These are phyloP conservation scores for Agroathelia rolfsii DNA, from an alignment of 1,284 basidiomycete species.

Conservation along the genomic window DNA sequence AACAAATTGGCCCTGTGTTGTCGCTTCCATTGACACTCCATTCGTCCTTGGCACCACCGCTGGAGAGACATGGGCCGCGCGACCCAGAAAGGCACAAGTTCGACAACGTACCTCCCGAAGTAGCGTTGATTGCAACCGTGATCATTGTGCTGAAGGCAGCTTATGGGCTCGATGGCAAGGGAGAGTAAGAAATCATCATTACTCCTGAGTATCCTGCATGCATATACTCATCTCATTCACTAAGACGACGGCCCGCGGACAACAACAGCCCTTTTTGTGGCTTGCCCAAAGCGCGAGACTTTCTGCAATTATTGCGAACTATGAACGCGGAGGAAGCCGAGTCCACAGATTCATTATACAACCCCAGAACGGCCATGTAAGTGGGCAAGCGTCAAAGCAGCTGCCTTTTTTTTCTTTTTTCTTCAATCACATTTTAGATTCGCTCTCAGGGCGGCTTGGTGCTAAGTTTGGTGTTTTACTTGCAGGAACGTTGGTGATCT, in stretches of 20 bases:
- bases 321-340: conserved; percentile 25
- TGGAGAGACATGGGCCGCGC: conserved; percentile 23
- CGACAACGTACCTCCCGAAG: conserved; percentile 69
- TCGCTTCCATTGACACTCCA: conserved; percentile 55
- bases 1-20: conserved; percentile 44
- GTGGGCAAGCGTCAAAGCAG: conserved; percentile 14
- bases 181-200: conserved; percentile 24
- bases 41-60: conserved; percentile 36
- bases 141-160: conserved; percentile 74
- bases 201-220: conserved; percentile 6
- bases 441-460: no score
- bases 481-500: conserved; percentile 48
- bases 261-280: conserved; percentile 50
- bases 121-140: conserved; percentile 53
- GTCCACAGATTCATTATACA: conserved; percentile 23
- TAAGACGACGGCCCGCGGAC: no score
- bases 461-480: background rate
- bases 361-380: conserved; percentile 25
- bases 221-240: no score
- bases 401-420: conserved; percentile 17
- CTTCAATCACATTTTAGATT: conserved; percentile 2
- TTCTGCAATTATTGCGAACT: conserved; percentile 36
- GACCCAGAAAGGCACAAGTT: conserved; percentile 39
- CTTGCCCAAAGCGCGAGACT: conserved; percentile 47
- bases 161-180: conserved; percentile 77